A percentile compares a stretch with the other conserved stretches of the same genome.
These are phyloP conservation scores for Hypoxylon crocopeplum DNA, from an alignment of 495 filamentous ascomycete species.

Conservation along the genomic window DNA sequence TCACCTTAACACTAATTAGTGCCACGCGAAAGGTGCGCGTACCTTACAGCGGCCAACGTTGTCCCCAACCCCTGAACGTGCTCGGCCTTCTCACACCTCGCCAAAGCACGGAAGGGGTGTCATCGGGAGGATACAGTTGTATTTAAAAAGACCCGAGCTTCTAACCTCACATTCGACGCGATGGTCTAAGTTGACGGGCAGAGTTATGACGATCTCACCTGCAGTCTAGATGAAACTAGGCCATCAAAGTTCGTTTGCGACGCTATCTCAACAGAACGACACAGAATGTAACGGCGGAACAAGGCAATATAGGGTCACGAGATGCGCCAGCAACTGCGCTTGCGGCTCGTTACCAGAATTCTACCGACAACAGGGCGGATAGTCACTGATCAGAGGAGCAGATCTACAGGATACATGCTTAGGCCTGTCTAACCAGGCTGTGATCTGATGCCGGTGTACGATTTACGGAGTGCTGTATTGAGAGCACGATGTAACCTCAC, in stretches of 20 bases:
- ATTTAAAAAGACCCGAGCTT: slow-evolving; percentile 22
- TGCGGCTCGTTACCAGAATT: slow-evolving; percentile 16
- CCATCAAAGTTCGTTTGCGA: slow-evolving; percentile 15
- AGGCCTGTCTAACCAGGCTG: neutral
- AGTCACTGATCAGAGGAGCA: slow-evolving; percentile 7
- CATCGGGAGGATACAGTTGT: slow-evolving; percentile 3
- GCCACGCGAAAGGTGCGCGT: slow-evolving; percentile 18
- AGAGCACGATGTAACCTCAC: slow-evolving; percentile 2
- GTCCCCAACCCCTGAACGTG: slow-evolving; percentile 1
- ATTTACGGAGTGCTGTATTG: slow-evolving; percentile 17
- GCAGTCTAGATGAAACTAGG: slow-evolving; percentile 24
- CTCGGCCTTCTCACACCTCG: slow-evolving; percentile 4
- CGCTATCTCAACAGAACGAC: slow-evolving; percentile 14
- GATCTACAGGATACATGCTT: slow-evolving; percentile 2
- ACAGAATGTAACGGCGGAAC: slow-evolving; percentile 25
- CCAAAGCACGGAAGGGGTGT: slow-evolving; percentile 4
- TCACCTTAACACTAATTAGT: neutral
- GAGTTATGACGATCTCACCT: slow-evolving; percentile 24
- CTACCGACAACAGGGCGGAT: neutral
- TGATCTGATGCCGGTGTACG: slow-evolving; percentile 8
- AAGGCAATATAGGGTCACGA: slow-evolving; percentile 20
- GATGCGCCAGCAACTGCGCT: slow-evolving; percentile 4
- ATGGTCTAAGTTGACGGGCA: slow-evolving; percentile 1
- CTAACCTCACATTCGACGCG: slow-evolving; percentile 1
- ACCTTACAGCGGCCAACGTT: slow-evolving; percentile 25